A percentile compares a stretch with the other conserved stretches of the same genome.
Conservation (phyloP, 495 filamentous ascomycete species). For the Entonaema liquescens region DNA sequence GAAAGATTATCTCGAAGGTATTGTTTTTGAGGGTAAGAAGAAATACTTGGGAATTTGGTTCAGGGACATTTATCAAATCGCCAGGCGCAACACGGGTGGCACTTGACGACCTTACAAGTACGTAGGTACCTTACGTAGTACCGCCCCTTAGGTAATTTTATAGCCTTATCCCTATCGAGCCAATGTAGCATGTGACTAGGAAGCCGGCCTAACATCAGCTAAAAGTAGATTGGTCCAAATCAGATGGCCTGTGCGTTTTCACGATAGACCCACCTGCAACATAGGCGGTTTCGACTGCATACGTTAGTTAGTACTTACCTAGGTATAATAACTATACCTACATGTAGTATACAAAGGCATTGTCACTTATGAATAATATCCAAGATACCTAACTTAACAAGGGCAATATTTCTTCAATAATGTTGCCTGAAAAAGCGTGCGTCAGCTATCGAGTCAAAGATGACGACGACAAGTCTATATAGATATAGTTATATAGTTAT, state of each 20-base stretch:
- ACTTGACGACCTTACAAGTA: constrained; percentile 24
- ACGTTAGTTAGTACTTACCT: not conserved
- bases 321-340: not conserved
- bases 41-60: constrained; percentile 17
- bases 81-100: constrained; percentile 39
- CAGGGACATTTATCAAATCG: constrained; percentile 35
- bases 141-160: constrained; percentile 15
- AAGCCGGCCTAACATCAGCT: constrained; percentile 12
- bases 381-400: not conserved
- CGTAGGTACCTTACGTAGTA: constrained; percentile 28
- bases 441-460: constrained; percentile 18
- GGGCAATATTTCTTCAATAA: constrained; percentile 18
- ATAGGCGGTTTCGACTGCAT: not conserved
- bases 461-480: constrained; percentile 23
- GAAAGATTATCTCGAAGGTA: constrained; percentile 15
- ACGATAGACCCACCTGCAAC: not conserved
- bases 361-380: not conserved
- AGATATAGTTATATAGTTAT: not conserved
- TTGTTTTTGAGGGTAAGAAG: not conserved
- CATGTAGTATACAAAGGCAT: not conserved
- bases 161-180: constrained; percentile 31
- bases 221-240: not conserved
- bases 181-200: constrained; percentile 36
- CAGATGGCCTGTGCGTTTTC: constrained; percentile 10
- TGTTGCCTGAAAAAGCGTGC: constrained; percentile 33